Percentiles rank a stretch among this genome's conserved stretches.
Evolutionary conservation across 2,329 filamentous ascomycete genomes (phyloP).

Genomic region (Ophiostoma piceae): DNA sequence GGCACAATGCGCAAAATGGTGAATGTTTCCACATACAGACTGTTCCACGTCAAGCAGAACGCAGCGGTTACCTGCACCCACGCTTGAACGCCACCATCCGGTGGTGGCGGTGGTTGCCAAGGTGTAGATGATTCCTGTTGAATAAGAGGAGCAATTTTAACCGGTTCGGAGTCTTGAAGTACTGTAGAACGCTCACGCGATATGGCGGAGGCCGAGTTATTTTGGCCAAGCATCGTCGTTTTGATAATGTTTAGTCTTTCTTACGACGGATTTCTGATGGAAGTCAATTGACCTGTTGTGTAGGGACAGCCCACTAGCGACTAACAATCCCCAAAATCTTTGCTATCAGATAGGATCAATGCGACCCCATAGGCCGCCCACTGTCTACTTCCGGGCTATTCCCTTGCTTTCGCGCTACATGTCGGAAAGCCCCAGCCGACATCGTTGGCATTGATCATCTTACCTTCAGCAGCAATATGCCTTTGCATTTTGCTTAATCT

Average conservation of each 20-base stretch:
- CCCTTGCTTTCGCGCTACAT: too few relatives aligned
- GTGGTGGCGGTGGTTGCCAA: neutral
- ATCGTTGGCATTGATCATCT: too few relatives aligned
- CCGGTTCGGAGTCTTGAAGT: neutral
- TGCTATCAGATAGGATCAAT: too few relatives aligned
- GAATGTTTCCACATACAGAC: constrained; percentile 12
- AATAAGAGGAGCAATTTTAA: neutral
- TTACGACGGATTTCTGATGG: neutral
- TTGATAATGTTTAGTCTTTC: neutral
- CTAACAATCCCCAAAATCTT: too few relatives aligned
- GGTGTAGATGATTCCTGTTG: neutral
- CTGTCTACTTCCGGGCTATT: too few relatives aligned
- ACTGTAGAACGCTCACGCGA: neutral
- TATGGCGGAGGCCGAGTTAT: too few relatives aligned
- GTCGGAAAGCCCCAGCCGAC: too few relatives aligned
- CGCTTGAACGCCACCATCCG: constrained; percentile 11
- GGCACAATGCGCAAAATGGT: neutral
- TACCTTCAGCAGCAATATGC: too few relatives aligned
- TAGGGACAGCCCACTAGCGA: too few relatives aligned
- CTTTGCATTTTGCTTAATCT: too few relatives aligned
- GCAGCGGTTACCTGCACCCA: constrained; percentile 19
- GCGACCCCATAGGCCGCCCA: too few relatives aligned
- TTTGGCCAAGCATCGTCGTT: neutral
- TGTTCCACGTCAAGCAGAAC: constrained; percentile 18
- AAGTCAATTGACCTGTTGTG: too few relatives aligned